Conservation (phyloP, 2,329 filamentous ascomycete genomes). For the Fusarium fracticaudum region DNA sequence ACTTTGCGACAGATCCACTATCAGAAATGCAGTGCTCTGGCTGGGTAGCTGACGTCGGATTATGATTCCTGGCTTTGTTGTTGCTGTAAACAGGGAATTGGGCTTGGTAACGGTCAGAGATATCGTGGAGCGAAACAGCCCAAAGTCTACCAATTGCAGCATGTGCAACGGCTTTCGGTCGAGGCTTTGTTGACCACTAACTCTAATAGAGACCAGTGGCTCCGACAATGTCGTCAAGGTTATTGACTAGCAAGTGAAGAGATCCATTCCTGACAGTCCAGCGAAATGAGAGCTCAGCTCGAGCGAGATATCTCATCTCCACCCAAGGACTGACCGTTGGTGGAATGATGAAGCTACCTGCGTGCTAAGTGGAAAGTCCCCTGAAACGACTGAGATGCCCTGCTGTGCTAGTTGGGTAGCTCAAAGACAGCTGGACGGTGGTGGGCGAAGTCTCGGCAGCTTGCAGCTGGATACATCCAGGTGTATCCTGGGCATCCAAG, state of each 20-base stretch:
- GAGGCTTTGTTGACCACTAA: conserved; percentile 10
- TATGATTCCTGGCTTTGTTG: conserved; percentile 23
- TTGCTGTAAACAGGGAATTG: conserved; percentile 35
- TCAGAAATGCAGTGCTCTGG: conserved; percentile 19
- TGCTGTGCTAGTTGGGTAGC: conserved; percentile 25
- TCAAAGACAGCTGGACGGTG: conserved; percentile 16
- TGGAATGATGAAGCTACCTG: conserved; percentile 32
- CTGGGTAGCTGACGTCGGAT: conserved; percentile 27
- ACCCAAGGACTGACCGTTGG: conserved; percentile 29
- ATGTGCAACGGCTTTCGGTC: not conserved
- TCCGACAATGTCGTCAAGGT: conserved; percentile 11
- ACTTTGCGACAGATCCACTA: conserved; percentile 23
- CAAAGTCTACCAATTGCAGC: conserved; percentile 6
- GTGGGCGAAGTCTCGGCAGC: conserved; percentile 31
- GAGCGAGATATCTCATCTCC: conserved; percentile 34
- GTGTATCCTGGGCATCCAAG: conserved; percentile 34
- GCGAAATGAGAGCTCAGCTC: conserved; percentile 30
- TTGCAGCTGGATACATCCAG: conserved; percentile 26
- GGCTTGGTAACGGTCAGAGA: conserved; percentile 20
- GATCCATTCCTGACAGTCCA: conserved; percentile 17
- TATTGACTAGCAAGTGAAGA: conserved; percentile 18
- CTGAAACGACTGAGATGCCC: conserved; percentile 30
- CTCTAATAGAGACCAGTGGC: conserved; percentile 6
- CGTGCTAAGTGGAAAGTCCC: conserved; percentile 28
- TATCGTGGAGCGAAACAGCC: conserved; percentile 22